These are phyloP conservation scores for Panellus pusillus DNA, from an alignment of 768 basidiomycete genomes.

Conservation along the genomic window DNA sequence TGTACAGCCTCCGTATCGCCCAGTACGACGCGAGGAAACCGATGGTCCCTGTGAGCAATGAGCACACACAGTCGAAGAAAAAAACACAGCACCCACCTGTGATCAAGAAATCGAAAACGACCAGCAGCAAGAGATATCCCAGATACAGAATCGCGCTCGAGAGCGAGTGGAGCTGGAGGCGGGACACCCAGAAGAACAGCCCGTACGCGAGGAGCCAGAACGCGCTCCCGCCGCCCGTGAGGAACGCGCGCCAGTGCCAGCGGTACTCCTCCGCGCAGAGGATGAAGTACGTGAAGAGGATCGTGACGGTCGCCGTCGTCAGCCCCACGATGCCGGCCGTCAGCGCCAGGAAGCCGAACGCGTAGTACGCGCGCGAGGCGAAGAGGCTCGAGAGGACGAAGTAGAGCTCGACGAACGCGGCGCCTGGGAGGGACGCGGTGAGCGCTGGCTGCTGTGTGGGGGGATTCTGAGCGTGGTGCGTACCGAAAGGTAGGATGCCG, in stretches of 20 bases:
- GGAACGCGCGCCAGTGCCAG: conserved; percentile 97
- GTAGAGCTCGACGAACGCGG: conserved; percentile 93
- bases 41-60: conserved; percentile 68
- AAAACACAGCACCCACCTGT: conserved; percentile 55
- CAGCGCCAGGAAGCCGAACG: conserved; percentile 92
- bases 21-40: conserved; percentile 91
- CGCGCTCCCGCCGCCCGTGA: conserved; percentile 89
- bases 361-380: conserved; percentile 90
- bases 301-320: conserved; percentile 89
- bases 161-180: conserved; percentile 81
- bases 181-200: conserved; percentile 83
- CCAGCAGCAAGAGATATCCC: conserved; percentile 85
- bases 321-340: conserved; percentile 81
- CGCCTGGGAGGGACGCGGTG: conserved; percentile 48
- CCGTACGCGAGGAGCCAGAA: conserved; percentile 92
- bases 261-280: conserved; percentile 95
- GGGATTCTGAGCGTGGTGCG: conserved; percentile 14
- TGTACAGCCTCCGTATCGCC: conserved; percentile 84
- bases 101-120: conserved; percentile 82
- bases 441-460: conserved; percentile 2
- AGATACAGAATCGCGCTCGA: conserved; percentile 83
- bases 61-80: neutral
- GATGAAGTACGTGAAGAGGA: conserved; percentile 86
- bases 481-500: conserved; percentile 90
- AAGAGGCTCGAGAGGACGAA: conserved; percentile 91